These are phyloP conservation scores for Fusarium illudens DNA, from an alignment of 2,329 filamentous ascomycete species.

Conservation along the genomic window DNA sequence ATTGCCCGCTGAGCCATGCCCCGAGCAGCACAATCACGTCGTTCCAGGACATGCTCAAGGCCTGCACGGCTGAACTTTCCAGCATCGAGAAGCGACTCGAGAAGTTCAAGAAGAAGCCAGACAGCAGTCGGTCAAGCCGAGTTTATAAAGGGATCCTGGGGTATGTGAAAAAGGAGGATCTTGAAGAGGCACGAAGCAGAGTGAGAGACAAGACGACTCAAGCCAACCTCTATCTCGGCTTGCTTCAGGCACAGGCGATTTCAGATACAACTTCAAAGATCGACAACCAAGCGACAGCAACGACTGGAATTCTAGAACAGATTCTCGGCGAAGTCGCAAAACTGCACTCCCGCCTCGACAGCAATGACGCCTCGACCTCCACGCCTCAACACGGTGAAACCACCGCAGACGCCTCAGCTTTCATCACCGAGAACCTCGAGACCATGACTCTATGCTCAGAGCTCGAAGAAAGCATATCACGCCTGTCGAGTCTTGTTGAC, in stretches of 20 bases:
- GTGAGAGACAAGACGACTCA: conserved; percentile 21
- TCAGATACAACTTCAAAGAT: conserved; percentile 13
- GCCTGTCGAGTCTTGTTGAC: conserved; percentile 4
- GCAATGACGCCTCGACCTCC: neutral
- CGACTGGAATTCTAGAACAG: conserved; percentile 10
- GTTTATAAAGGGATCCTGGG: neutral
- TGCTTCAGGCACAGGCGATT: conserved; percentile 19
- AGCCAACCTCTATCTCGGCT: conserved; percentile 17
- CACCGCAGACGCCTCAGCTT: neutral
- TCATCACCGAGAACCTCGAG: neutral
- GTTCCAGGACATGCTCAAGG: neutral
- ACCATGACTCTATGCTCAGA: conserved; percentile 16
- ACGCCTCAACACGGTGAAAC: neutral
- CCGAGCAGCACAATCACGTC: conserved; percentile 2
- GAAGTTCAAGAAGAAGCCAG: neutral
- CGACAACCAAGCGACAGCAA: neutral
- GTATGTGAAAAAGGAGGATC: conserved; percentile 21
- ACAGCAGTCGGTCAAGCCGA: neutral
- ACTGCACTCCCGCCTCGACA: conserved; percentile 1
- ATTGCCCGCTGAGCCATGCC: neutral
- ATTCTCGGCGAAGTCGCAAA: conserved; percentile 13
- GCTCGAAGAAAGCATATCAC: conserved; percentile 19
- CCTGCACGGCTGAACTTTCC: neutral
- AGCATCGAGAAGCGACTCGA: neutral
- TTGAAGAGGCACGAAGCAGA: conserved; percentile 8